Conservation (phyloP, 352 stramenopile species). For the Elongisporangium anandrum region DNA sequence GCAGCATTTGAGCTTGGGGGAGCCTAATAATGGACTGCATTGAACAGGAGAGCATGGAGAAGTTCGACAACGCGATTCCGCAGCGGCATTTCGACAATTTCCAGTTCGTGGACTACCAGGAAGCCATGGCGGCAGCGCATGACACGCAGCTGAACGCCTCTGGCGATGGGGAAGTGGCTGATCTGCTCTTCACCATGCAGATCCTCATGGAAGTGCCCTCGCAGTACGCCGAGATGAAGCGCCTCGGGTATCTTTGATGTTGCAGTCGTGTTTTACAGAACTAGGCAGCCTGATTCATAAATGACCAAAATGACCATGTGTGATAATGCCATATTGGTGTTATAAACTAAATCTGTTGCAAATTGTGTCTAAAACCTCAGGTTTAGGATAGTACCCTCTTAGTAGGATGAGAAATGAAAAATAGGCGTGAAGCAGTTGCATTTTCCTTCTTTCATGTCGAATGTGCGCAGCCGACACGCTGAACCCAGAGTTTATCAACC, state of each 20-base stretch:
- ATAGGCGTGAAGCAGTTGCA: neutral
- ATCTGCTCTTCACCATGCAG: conserved; percentile 34
- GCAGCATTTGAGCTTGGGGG: conserved; percentile 29
- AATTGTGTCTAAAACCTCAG: too few relatives aligned
- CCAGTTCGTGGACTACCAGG: conserved; percentile 75
- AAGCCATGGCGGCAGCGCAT: conserved; percentile 23
- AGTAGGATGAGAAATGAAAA: too few relatives aligned
- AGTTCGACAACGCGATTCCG: conserved; percentile 69
- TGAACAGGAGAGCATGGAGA: conserved; percentile 52
- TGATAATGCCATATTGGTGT: too few relatives aligned
- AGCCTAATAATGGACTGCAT: conserved; percentile 20
- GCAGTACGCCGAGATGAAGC: conserved; percentile 8
- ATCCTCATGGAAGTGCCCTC: conserved; percentile 37
- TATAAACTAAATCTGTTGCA: too few relatives aligned
- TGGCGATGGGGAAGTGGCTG: conserved; percentile 7
- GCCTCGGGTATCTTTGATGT: conserved; percentile 1
- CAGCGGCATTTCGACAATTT: conserved; percentile 78
- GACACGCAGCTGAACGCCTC: conserved; percentile 7
- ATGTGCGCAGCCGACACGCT: too few relatives aligned
- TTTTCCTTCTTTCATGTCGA: neutral
- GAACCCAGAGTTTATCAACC: neutral
- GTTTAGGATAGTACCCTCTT: too few relatives aligned
- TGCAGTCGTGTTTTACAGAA: conserved; percentile 1
- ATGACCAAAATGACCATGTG: neutral
- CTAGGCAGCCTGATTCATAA: neutral